These are phyloP conservation scores for Sarocladium kiliense DNA, from an alignment of 2,329 filamentous ascomycete genomes.

Conservation along the genomic window DNA sequence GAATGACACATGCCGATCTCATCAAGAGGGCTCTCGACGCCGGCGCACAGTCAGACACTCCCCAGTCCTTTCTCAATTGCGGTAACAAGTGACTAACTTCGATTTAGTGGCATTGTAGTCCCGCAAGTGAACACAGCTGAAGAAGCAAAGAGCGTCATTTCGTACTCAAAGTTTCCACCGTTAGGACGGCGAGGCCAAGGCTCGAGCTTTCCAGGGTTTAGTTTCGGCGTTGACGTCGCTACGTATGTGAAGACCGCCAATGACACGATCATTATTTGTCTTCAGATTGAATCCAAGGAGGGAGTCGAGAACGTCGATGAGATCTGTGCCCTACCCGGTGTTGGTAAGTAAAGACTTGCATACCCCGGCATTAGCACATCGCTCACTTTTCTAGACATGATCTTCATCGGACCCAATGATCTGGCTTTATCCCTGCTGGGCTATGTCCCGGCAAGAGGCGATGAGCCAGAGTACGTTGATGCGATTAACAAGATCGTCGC, in stretches of 20 bases:
- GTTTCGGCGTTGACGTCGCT: constrained; percentile 29
- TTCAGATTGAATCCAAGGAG: constrained; percentile 40
- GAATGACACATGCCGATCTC: constrained; percentile 25
- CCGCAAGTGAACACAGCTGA: constrained; percentile 37
- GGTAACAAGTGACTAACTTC: constrained; percentile 14
- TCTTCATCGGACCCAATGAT: constrained; percentile 42
- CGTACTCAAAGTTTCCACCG: constrained; percentile 38
- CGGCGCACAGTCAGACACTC: constrained; percentile 24
- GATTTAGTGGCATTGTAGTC: constrained; percentile 30
- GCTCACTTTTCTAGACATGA: constrained; percentile 22
- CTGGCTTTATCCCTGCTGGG: constrained; percentile 32
- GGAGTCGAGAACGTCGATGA: constrained; percentile 39
- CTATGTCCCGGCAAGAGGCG: constrained; percentile 38
- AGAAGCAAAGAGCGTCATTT: constrained; percentile 32
- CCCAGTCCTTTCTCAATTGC: not conserved
- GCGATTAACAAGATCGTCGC: constrained; percentile 40
- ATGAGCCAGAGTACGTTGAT: constrained; percentile 41
- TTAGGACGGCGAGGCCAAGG: constrained; percentile 37
- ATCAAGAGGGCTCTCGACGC: constrained; percentile 39
- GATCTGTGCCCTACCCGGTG: constrained; percentile 31
- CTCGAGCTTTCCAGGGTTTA: constrained; percentile 35
- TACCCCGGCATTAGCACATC: not conserved
- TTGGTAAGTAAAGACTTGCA: constrained; percentile 14
- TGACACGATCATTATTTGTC: constrained; percentile 35
- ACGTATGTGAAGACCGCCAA: constrained; percentile 38